These are phyloP conservation scores for Amaranthus cruentus DNA, from an alignment of 148 eudicot genomes.

Conservation along the genomic window DNA sequence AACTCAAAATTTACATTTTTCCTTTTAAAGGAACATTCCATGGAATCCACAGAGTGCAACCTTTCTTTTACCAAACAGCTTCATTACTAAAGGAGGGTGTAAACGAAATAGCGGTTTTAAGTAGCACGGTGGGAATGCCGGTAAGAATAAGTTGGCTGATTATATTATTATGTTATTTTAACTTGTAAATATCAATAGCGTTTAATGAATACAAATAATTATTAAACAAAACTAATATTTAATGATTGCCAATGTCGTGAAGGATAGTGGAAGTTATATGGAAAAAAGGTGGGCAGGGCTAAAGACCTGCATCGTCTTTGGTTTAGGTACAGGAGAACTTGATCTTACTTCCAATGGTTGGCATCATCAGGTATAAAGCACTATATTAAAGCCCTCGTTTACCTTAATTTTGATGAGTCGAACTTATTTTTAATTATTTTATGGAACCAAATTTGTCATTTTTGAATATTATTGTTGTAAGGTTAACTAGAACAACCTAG, in stretches of 20 bases:
- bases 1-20: neutral
- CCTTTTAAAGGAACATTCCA: slow-evolving; percentile 26
- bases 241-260: slow-evolving; percentile 7
- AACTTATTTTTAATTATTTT: neutral
- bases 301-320: slow-evolving; percentile 45
- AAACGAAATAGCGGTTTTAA: slow-evolving; percentile 28
- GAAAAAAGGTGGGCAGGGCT: slow-evolving; percentile 75
- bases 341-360: slow-evolving; percentile 62
- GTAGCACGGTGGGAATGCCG: slow-evolving; percentile 43
- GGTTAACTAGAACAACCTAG: too few relatives aligned
- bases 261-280: slow-evolving; percentile 89
- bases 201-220: neutral
- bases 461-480: too few relatives aligned
- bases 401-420: neutral
- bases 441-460: neutral
- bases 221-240: neutral
- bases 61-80: slow-evolving; percentile 26
- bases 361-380: slow-evolving; percentile 57
- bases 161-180: neutral
- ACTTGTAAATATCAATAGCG: too few relatives aligned
- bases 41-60: slow-evolving; percentile 28
- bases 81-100: slow-evolving; percentile 31
- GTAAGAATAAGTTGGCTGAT: slow-evolving; percentile 17
- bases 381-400: neutral
- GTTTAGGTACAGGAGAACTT: slow-evolving; percentile 71